Conservation (phyloP, 768 basidiomycete genomes). For the Amanita rubescens region DNA sequence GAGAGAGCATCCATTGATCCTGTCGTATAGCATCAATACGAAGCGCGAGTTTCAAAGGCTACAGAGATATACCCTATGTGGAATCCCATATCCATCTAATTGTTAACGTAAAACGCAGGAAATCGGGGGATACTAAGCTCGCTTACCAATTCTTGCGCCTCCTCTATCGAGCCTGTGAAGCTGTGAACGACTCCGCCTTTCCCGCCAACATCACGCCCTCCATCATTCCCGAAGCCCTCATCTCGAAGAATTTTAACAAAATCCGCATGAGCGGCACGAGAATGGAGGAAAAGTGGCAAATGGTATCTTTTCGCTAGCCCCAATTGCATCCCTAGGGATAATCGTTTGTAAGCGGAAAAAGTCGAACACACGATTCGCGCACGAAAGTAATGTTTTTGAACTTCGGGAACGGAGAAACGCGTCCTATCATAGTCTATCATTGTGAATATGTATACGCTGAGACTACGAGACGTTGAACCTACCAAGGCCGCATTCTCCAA, state of each 20-base stretch:
- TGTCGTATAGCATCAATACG: constrained; percentile 14
- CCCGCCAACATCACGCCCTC: constrained; percentile 48
- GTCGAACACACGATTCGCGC: constrained; percentile 27
- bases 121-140: neutral
- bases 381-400: constrained; percentile 63
- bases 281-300: constrained; percentile 78
- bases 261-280: constrained; percentile 67
- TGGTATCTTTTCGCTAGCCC: constrained; percentile 59
- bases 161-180: constrained; percentile 62
- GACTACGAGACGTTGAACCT: constrained; percentile 8
- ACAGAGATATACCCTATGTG: constrained; percentile 40
- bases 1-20: constrained; percentile 71
- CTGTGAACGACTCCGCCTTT: constrained; percentile 78
- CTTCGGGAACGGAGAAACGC: constrained; percentile 50
- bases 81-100: constrained; percentile 69
- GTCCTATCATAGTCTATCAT: constrained; percentile 67
- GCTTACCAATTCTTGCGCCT: constrained; percentile 59
- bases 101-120: neutral
- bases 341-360: neutral
- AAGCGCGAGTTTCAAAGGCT: neutral
- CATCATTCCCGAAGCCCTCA: constrained; percentile 53
- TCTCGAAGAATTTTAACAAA: constrained; percentile 58
- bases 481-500: constrained; percentile 82
- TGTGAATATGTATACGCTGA: neutral
- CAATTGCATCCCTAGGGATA: constrained; percentile 29